Evolutionary conservation across 2,329 filamentous ascomycete genomes (phyloP), one percentile per base, ranked within the genome.

Genomic region (Aspergillus bombycis): DNA sequence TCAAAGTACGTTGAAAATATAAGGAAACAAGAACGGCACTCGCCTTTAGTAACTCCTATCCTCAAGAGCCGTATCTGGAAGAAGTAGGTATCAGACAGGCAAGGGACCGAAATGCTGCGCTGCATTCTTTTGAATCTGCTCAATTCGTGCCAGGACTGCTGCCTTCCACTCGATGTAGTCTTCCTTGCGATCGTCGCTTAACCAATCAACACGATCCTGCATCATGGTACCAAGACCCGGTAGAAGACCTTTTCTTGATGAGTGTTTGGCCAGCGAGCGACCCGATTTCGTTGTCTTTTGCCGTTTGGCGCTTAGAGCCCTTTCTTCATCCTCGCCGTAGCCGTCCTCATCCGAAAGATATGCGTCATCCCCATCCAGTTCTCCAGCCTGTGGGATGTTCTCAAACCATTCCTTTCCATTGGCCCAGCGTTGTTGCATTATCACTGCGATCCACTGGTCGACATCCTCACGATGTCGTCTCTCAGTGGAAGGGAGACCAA

Each of bases 401-500:
- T 83, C 78, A 64, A 91, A 91, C 90, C 90, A 92, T 70, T 91
- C 88, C 58, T 84, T 75, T 4, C 75, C 89, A 83, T 86, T 82
- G 21, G 84, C 78, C 80, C 82, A 85, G 2, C 75, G 75, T 26
- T 79, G 75, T 23, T 76, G 73, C 67, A 78, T 84, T 48, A 91
- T 83, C 62, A 85, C 78, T 23, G 84, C 76, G 63, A 91, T 83
- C 66, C 89, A 90, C 2, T 79, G 78, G 64, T 91, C 87, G 43
- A 93, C 83, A 41, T 89, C 86, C 57, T 75, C 76, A 12, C 75
- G 74, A 61, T 78, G 73, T 23, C 68, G 65, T 54, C 81, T 79
- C 16, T 82, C 72, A 19, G 79, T 83, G 9, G 85, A 69, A 1
- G 80, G 68, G 9, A 80, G 65, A 2, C 75, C 75, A 28, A 79